These are phyloP conservation scores for Stevia rebaudiana DNA, from an alignment of 140 eudicot genomes.

Conservation along the genomic window DNA sequence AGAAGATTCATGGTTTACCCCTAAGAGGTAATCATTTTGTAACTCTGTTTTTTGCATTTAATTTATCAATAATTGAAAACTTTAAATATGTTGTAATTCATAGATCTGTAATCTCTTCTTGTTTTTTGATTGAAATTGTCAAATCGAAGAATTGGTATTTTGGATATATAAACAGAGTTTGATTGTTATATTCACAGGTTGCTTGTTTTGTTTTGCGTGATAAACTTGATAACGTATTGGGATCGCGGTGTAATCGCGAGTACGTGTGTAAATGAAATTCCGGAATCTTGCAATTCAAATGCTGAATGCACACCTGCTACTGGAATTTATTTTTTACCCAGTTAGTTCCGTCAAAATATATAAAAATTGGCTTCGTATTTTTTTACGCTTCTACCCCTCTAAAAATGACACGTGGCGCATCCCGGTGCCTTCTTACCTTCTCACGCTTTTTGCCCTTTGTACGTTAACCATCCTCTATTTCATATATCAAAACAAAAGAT, in stretches of 20 bases:
- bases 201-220: conserved; percentile 67
- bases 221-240: conserved; percentile 75
- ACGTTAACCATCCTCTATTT: too few species aligned
- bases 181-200: conserved; percentile 44
- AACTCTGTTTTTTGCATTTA: not conserved
- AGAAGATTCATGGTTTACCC: conserved; percentile 72
- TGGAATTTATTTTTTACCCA: too few species aligned
- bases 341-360: too few species aligned
- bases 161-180: not conserved
- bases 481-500: too few species aligned
- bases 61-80: not conserved
- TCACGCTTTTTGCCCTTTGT: too few species aligned
- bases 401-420: too few species aligned
- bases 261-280: conserved; percentile 87
- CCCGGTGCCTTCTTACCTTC: too few species aligned
- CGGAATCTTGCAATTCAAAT: conserved; percentile 39
- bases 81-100: not conserved
- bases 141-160: not conserved
- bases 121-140: not conserved
- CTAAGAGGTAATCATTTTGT: conserved; percentile 45
- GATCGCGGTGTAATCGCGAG: conserved; percentile 98
- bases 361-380: too few species aligned
- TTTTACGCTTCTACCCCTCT: too few species aligned
- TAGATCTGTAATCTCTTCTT: not conserved
- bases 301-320: conserved; percentile 68